These are phyloP conservation scores for Microthlaspi erraticum DNA, from an alignment of 345 rosid genomes.

Conservation along the genomic window DNA sequence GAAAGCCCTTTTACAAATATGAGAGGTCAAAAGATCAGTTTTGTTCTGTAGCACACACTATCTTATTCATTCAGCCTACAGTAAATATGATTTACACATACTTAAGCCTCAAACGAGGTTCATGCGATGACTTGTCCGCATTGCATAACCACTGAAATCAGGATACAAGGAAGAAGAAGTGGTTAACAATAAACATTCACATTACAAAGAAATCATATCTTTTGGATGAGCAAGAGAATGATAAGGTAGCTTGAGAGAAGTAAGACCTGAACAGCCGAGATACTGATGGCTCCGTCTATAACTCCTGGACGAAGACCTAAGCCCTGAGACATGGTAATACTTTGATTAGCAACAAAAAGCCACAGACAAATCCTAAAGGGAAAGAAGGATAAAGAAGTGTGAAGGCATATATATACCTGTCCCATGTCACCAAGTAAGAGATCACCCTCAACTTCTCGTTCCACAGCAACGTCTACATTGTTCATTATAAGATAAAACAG, in stretches of 20 bases:
- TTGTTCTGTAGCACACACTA: background rate
- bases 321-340: slow-evolving; percentile 57
- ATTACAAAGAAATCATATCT: slow-evolving; percentile 1
- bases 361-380: background rate
- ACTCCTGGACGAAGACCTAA: slow-evolving; percentile 85
- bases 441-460: slow-evolving; percentile 92
- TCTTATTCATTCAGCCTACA: background rate
- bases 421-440: slow-evolving; percentile 96
- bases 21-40: slow-evolving; percentile 23
- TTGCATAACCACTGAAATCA: slow-evolving; percentile 88
- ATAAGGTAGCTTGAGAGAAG: slow-evolving; percentile 14
- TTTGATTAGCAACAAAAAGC: slow-evolving; percentile 13
- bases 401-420: slow-evolving; percentile 58
- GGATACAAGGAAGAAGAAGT: background rate
- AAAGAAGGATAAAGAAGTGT: background rate
- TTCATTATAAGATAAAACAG: background rate
- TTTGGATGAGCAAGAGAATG: background rate
- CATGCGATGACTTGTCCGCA: slow-evolving; percentile 95
- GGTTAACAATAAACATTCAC: background rate
- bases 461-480: slow-evolving; percentile 74
- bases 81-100: slow-evolving; percentile 46
- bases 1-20: slow-evolving; percentile 62
- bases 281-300: slow-evolving; percentile 94
- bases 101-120: slow-evolving; percentile 87
- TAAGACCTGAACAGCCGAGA: slow-evolving; percentile 89